Evolutionary conservation across 2,329 filamentous ascomycete genomes (phyloP), one percentile per base, ranked within the genome.

Genomic region (Beauveria sp.): DNA sequence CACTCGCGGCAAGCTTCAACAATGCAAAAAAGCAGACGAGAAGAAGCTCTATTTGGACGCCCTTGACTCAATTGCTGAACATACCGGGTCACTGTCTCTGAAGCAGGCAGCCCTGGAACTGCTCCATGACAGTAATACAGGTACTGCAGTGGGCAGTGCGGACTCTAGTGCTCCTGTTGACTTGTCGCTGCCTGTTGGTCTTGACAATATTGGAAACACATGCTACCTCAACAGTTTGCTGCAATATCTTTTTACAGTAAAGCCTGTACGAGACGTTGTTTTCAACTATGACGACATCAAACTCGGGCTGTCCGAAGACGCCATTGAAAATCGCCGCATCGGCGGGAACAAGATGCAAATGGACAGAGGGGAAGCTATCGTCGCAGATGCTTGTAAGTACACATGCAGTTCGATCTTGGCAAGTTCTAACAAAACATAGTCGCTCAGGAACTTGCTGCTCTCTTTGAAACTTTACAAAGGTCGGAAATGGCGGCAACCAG

Each of bases 161-260:
- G 49, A 52, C 38, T 54, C 63, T 28, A 63, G 63, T 26, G 54
- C 64, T 50, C 61, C 68, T 3, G 69, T 70, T 16, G 69, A 78
- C 61, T 68, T 75, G 52, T 79, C 83, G 34, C 86, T 90, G 73
- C 95, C 95, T 0, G 90, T 96, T 24, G 95, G 95, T 0, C 81
- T 98, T 6, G 84, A 87, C 65, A 99, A 98, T 68, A 96, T 98
- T 62, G 93, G 95, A 63, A 99, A 99, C 70, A 99, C 96, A 0
- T 99, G 95, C 73, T 99, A 99, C 69, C 81, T 99, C 60, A 99
- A 99, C 78, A 98, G 93, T 75, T 83, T 99, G 54, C 80, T 99
- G 10, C 95, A 99, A 69, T 98, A 96, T 71, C 89, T 97, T 66
- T 97, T 96, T 72, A 96, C 93, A 0, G 85, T 98, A 61, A 88